phyloP scores from a whole-genome alignment of 2,329 filamentous ascomycete genomes.

The Ustulina deusta region DNA sequence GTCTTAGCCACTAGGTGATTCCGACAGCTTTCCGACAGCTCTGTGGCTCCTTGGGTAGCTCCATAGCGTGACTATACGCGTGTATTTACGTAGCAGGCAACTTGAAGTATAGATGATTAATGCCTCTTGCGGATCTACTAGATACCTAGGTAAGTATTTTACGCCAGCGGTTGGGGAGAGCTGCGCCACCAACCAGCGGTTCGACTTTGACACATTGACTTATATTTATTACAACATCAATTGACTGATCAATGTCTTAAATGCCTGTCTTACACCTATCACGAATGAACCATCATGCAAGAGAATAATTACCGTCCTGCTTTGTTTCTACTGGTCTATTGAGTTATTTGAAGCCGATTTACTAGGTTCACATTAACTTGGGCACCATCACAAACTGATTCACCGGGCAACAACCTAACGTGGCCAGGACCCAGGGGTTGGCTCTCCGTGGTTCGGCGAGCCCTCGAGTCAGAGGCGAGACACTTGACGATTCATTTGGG shows the following conservation, averaged over 20 bases:
- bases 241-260: slow-evolving; percentile 9
- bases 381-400: slow-evolving; percentile 16
- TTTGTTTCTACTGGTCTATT: slow-evolving; percentile 11
- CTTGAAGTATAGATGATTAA: slow-evolving; percentile 17
- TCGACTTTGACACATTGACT: slow-evolving; percentile 5
- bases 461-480: slow-evolving; percentile 33
- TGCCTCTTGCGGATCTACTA: slow-evolving; percentile 18
- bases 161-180: background rate
- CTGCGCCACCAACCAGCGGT: background rate
- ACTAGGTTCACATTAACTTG: background rate
- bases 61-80: background rate
- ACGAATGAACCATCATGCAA: background rate
- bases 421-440: slow-evolving; percentile 17
- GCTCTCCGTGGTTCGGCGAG: slow-evolving; percentile 34
- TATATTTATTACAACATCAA: slow-evolving; percentile 16
- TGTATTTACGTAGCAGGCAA: background rate
- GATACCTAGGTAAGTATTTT: background rate
- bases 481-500: slow-evolving; percentile 25
- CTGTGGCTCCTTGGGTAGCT: background rate
- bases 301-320: background rate
- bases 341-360: slow-evolving; percentile 5
- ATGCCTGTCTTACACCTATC: slow-evolving; percentile 6
- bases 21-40: background rate
- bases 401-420: slow-evolving; percentile 17
- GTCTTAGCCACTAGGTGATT: slow-evolving; percentile 7